Base-by-base conservation (phyloP, 805 yeast genomes). In the Starmerella lactis-condensi region DNA sequence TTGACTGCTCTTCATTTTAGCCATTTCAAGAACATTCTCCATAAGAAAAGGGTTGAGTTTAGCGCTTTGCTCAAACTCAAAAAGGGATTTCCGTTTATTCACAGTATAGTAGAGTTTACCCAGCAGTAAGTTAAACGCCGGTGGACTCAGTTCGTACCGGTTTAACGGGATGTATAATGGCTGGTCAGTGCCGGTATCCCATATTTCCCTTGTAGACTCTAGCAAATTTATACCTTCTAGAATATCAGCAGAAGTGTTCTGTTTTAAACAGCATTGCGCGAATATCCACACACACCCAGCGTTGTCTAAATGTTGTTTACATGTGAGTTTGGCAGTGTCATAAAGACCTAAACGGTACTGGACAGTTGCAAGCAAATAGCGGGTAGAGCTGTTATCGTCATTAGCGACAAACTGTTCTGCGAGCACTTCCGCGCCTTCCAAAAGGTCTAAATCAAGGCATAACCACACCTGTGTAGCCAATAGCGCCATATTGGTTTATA, bases 21-120 rank as follows among this genome's bases (percentile, higher is more conserved):
- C 70, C 29, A 89, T 56, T 26, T 73, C 72, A 41, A 73, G 79
- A 40, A 79, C 72, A 0, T 94, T 81, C 47, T 81, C 94, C 67
- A 89, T 81, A 24, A 81, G 62, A 47, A 61, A 78, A 12, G 92
- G 93, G 48, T 89, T 77, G 39, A 62, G 54, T 36, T 69, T 68
- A 34, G 81, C 60, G 1, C 85, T 78, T 40, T 65, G 68, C 0
- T 78, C 64, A 48, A 73, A 77, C 44, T 69, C 66, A 29, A 73
- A 54, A 1, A 75, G 64, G 34, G 89, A 72, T 35, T 69, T 66
- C 4, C 58, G 47, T 46, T 75, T 79, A 10, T 6, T 14, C n/a
- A 21, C 19, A 17, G 20, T 20, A 13, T 55, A 52, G 44, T 72
- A 71, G 27, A 83, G 57, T 38, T 71, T 73, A 0, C 91, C 96